Evolutionary conservation across 495 filamentous ascomycete genomes (phyloP).

Genomic region (Penicillium parvum): DNA sequence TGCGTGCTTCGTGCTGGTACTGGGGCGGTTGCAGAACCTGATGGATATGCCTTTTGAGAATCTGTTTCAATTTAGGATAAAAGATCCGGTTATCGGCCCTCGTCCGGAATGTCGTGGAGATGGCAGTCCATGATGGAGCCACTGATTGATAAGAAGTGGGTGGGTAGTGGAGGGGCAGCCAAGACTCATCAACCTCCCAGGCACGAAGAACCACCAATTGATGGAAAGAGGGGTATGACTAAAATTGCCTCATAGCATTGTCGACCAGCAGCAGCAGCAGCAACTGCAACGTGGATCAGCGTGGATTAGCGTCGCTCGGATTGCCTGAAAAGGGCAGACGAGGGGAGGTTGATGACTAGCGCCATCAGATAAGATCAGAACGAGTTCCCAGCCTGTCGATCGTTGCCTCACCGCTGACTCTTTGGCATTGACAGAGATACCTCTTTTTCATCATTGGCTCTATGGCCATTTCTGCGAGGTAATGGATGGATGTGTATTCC

Average conservation of each 20-base stretch:
- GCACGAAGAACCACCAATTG: constrained; percentile 2
- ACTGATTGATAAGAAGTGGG: constrained; percentile 30
- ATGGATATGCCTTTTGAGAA: too few species aligned
- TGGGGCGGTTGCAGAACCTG: too few species aligned
- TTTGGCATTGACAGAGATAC: constrained; percentile 10
- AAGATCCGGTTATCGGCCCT: constrained; percentile 21
- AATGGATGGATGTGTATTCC: constrained; percentile 13
- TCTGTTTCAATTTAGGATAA: too few species aligned
- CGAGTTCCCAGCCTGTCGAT: constrained; percentile 15
- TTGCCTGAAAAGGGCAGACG: constrained; percentile 6
- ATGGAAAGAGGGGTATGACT: not conserved
- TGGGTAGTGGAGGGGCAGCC: constrained; percentile 6
- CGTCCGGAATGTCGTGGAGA: constrained; percentile 5
- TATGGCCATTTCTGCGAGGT: constrained; percentile 21
- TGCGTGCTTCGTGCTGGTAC: too few species aligned
- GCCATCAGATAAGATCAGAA: constrained; percentile 32
- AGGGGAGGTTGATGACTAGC: constrained; percentile 9
- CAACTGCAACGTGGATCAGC: not conserved
- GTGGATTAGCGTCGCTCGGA: constrained; percentile 11
- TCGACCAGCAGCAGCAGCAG: constrained; percentile 2
- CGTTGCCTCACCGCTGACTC: constrained; percentile 18
- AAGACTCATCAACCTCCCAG: constrained; percentile 4
- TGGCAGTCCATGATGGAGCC: constrained; percentile 3
- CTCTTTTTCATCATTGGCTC: constrained; percentile 11
- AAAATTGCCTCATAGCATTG: constrained; percentile 11